Evolutionary conservation across 306 rosid genomes (phyloP).

Genomic region (Quercus cerris): DNA sequence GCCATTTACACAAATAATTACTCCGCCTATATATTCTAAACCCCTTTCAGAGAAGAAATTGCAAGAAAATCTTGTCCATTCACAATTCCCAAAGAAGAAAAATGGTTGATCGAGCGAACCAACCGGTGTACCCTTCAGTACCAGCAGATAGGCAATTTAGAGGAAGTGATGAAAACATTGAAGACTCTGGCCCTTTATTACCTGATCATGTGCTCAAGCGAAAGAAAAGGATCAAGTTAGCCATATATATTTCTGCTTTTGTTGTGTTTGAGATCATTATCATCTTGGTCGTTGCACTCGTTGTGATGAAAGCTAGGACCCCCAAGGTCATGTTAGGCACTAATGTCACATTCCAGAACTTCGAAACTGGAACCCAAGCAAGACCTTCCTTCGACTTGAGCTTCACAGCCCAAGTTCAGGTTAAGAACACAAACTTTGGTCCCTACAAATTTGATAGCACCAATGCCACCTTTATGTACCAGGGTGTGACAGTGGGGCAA

Average conservation of each 20-base stretch:
- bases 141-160: background rate
- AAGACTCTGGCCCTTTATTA: background rate
- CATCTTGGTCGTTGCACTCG: background rate
- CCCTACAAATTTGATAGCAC: constrained; percentile 20
- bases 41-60: too few species aligned
- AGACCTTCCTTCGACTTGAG: constrained; percentile 17
- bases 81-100: background rate
- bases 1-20: too few species aligned
- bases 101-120: background rate
- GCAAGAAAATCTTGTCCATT: too few species aligned
- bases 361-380: background rate
- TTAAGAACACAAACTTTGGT: constrained; percentile 30
- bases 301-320: background rate
- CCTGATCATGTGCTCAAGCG: background rate
- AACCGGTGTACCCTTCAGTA: background rate
- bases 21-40: too few species aligned
- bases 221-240: constrained; percentile 9
- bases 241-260: background rate
- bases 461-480: constrained; percentile 4
- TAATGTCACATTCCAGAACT: background rate
- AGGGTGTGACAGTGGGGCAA: constrained; percentile 17
- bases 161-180: background rate
- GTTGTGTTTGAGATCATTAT: background rate
- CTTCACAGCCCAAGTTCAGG: constrained; percentile 22
- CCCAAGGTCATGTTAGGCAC: constrained; percentile 4